Percentiles rank a stretch among this genome's conserved stretches.
Conservation (phyloP, 768 basidiomycete species). For the Mycena latifolia region DNA sequence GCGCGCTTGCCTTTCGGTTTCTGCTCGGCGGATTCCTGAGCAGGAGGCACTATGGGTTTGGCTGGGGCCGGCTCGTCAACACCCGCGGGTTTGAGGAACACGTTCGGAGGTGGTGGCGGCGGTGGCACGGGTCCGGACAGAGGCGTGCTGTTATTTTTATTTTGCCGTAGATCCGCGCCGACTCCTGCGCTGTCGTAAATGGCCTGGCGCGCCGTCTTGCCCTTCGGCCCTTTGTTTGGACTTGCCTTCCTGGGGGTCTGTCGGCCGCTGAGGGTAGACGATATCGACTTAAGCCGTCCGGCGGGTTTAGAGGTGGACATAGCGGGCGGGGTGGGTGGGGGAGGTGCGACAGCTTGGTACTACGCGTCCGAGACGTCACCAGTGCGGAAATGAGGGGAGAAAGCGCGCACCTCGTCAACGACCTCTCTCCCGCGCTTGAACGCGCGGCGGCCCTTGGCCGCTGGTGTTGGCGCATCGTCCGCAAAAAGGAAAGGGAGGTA, state of each 20-base stretch:
- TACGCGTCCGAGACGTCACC: neutral
- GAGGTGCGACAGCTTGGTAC: conserved; percentile 2
- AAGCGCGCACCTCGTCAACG: conserved; percentile 38
- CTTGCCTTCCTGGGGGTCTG: conserved; percentile 36
- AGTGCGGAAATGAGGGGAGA: neutral
- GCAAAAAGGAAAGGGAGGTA: conserved; percentile 77
- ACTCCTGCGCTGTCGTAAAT: conserved; percentile 62
- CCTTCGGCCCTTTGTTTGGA: conserved; percentile 41
- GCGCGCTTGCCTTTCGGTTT: conserved; percentile 46
- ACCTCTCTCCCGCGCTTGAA: conserved; percentile 67
- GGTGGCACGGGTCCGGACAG: neutral
- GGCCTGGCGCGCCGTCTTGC: conserved; percentile 56
- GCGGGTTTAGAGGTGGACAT: conserved; percentile 7
- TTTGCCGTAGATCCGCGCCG: conserved; percentile 59
- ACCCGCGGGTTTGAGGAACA: conserved; percentile 69
- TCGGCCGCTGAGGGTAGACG: conserved; percentile 8
- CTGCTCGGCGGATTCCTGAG: conserved; percentile 31
- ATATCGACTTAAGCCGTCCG: conserved; percentile 14
- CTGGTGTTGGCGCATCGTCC: conserved; percentile 21
- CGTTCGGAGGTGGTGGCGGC: neutral
- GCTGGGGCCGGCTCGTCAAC: conserved; percentile 59
- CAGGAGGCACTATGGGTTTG: neutral
- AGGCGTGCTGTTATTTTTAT: neutral
- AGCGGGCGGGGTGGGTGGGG: neutral
- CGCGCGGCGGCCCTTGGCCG: conserved; percentile 61